These are phyloP conservation scores for Hypoxylon sp. DNA, from an alignment of 2,329 filamentous ascomycete genomes.

Conservation along the genomic window DNA sequence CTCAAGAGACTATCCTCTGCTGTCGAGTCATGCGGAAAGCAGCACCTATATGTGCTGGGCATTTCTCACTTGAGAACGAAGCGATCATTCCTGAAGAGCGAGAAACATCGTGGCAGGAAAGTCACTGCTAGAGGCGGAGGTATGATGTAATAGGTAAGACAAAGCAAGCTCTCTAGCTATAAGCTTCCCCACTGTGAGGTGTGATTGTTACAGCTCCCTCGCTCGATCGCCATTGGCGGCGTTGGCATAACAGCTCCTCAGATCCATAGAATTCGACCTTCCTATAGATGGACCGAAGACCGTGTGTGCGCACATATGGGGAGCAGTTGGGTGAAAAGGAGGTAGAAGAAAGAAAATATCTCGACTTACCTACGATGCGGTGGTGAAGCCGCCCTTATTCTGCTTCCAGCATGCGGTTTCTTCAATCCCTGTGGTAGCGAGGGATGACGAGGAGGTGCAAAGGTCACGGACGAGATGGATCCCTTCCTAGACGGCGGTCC, in stretches of 20 bases:
- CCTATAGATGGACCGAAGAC: background rate
- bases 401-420: slow-evolving; percentile 59
- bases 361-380: slow-evolving; percentile 62
- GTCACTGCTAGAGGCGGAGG: background rate
- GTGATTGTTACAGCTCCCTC: slow-evolving; percentile 14
- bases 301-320: slow-evolving; percentile 7
- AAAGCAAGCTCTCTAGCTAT: slow-evolving; percentile 15
- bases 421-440: slow-evolving; percentile 63
- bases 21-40: slow-evolving; percentile 11
- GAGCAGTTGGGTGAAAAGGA: slow-evolving; percentile 15
- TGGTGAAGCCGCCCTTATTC: slow-evolving; percentile 63
- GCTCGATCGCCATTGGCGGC: slow-evolving; percentile 23
- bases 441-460: slow-evolving; percentile 60
- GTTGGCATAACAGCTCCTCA: slow-evolving; percentile 8
- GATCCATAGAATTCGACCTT: slow-evolving; percentile 10
- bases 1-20: slow-evolving; percentile 8
- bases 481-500: slow-evolving; percentile 58
- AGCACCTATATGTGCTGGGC: background rate
- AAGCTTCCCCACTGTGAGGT: slow-evolving; percentile 24
- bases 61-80: background rate
- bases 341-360: slow-evolving; percentile 21
- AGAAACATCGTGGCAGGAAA: background rate
- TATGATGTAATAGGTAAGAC: slow-evolving; percentile 37
- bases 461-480: slow-evolving; percentile 63
- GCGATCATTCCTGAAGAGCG: slow-evolving; percentile 6